Base-by-base conservation (phyloP, 495 filamentous ascomycete genomes). In the Neurospora africana region DNA sequence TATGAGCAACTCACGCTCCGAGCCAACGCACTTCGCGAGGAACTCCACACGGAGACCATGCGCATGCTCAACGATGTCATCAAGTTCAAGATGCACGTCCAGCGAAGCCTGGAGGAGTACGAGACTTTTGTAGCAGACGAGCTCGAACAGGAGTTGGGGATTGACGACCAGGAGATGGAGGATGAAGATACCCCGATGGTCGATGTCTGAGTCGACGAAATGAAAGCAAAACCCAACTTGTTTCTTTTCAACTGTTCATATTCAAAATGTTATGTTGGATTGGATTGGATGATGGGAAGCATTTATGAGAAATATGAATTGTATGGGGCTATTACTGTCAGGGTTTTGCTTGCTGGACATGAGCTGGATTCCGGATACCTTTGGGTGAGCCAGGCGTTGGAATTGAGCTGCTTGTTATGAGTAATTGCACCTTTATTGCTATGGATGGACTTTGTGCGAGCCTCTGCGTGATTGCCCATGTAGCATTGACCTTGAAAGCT, bases 11-110 rank as follows among this genome's bases (percentile, higher is more conserved):
- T 98, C 11, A 94, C 90, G 8, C 87, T 97, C 35, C 89, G 89
- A 30, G 93, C 93, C 21, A 93, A 93, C 76, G 83, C 92, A 3
- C 86, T 97, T 36, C 89, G 95, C 39, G 95, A 99, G 81, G 94
- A 97, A 78, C 84, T 99, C 19, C 95, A 99, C 78, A 96, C 94
- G 15, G 95, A 97, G 79, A 92, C 97, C 72, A 96, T 97, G 83
- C 91, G 90, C 74, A 95, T 98, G 89, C 82, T 99, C 74, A 96
- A 97, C 82, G 94, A 98, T 77, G 90, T 98, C 78, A 97, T 98
- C 84, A 93, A 93, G 75, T 99, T 99, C 89, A 99, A 99, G 83
- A 90, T 98, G 71, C 95, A 98, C 78, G 86, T 99, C 65, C 95
- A 98, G 80, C 92, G 92, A 81, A 90, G 88, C 70, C 83, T 99